Base-by-base conservation (phyloP, 129 eudicot genomes). In the Glebionis coronaria region DNA sequence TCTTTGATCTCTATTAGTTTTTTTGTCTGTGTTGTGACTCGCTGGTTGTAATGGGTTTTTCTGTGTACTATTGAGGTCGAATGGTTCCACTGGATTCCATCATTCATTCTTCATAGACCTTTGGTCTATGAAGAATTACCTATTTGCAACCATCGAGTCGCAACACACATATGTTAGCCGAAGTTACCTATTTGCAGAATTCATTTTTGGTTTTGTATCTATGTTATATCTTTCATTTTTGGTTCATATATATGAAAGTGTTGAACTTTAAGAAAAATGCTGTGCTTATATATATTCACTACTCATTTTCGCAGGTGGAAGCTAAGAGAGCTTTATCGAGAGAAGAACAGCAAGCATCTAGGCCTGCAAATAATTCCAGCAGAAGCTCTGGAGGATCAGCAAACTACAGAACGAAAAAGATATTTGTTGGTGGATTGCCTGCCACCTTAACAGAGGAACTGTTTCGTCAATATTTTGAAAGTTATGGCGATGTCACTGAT, bases 391-490 rank as follows among this genome's bases (percentile, higher is more conserved):
- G 79, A 65, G 84, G 80, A 21, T 67, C 69, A 5, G 90, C 81
- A 78, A 74, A 78, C 63, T 69, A 70, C 47, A 83, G 78, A 70
- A 90, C 94, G 1, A 90, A 90, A 81, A 90, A 90, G 67, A 90
- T 90, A 74, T 90, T 90, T 68, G 94, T 90, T 64, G 97, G 97
- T 56, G 97, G 97, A 9, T 80, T 90, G 65, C 97, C 97, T 61
- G 69, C 91, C 14, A 75, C 86, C 3, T 60, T 90, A 60, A 80
- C 80, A 3, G 90, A 90, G 14, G 96, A 87, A 57, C 77, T 81
- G 55, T 84, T 84, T 25, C 73, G 83, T 15, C 86, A 81, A 61
- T 84, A 84, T 70, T 84, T 84, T 49, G 90, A 81, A 73, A 75
- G 27, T 64, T 84, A 76, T 60, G 90, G 90, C 14, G 78, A 71